These are phyloP conservation scores for Trametes elegans DNA, from an alignment of 768 basidiomycete species.

Conservation along the genomic window DNA sequence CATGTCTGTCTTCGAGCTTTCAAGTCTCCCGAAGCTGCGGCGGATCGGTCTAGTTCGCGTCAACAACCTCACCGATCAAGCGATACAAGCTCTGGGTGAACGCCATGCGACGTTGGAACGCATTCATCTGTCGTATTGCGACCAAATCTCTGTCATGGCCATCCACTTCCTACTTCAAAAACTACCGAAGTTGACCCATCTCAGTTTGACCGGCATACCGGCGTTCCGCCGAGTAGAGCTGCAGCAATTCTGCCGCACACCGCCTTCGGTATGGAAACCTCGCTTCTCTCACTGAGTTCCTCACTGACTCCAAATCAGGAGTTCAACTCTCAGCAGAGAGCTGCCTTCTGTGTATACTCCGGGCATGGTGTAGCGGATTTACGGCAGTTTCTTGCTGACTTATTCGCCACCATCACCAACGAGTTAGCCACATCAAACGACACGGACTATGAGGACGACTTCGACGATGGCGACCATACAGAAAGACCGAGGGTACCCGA, in stretches of 20 bases:
- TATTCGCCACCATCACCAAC: slow-evolving; percentile 75
- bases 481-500: not conserved
- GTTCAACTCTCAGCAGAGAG: slow-evolving; percentile 85
- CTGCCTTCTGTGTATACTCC: slow-evolving; percentile 95
- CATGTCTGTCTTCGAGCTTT: slow-evolving; percentile 90
- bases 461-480: not conserved
- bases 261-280: slow-evolving; percentile 68
- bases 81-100: slow-evolving; percentile 84
- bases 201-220: slow-evolving; percentile 96
- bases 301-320: slow-evolving; percentile 51
- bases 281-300: not conserved
- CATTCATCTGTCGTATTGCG: slow-evolving; percentile 96
- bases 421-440: slow-evolving; percentile 48
- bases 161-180: slow-evolving; percentile 87
- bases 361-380: slow-evolving; percentile 86
- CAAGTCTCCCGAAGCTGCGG: slow-evolving; percentile 83
- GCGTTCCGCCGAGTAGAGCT: slow-evolving; percentile 84
- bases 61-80: slow-evolving; percentile 89
- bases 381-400: slow-evolving; percentile 71
- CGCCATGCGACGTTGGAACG: slow-evolving; percentile 87
- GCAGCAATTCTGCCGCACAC: slow-evolving; percentile 85
- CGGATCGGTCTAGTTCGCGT: slow-evolving; percentile 95
- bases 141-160: slow-evolving; percentile 89
- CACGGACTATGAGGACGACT: slow-evolving; percentile 36
- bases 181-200: slow-evolving; percentile 88